These are phyloP conservation scores for Arctium lappa DNA, from an alignment of 129 eudicot genomes.

Conservation along the genomic window DNA sequence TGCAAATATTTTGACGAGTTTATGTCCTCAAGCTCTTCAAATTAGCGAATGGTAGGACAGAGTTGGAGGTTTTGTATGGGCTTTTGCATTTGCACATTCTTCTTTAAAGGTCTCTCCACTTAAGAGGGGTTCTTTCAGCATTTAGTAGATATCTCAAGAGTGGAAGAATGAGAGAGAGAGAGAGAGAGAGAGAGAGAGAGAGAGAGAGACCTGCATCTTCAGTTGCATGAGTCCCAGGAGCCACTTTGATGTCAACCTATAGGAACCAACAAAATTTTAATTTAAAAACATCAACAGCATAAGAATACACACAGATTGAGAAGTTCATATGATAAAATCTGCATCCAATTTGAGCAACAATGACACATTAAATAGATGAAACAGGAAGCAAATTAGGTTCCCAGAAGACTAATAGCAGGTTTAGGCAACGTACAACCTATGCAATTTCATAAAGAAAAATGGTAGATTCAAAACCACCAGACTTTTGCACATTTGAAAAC, in stretches of 20 bases:
- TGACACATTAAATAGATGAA: background rate
- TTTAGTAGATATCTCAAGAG: no score
- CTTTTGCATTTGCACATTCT: no score
- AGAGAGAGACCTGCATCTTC: slow-evolving; percentile 86
- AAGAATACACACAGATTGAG: background rate
- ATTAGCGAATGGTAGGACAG: no score
- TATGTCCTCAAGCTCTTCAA: no score
- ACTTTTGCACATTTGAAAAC: background rate
- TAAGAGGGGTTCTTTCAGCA: no score
- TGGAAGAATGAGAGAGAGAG: background rate
- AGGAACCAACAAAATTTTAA: background rate
- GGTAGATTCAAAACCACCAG: background rate
- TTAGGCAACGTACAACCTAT: background rate
- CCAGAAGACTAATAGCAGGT: background rate
- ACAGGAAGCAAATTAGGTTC: background rate
- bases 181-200: slow-evolving; percentile 12
- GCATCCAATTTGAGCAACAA: background rate
- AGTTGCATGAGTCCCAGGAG: slow-evolving; percentile 95
- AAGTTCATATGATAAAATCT: background rate
- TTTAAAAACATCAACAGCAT: background rate
- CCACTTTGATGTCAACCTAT: slow-evolving; percentile 87
- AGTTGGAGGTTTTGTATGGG: no score
- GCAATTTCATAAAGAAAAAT: background rate
- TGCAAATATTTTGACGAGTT: no score
- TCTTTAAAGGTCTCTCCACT: no score